phyloP scores from a whole-genome alignment of 2,329 filamentous ascomycete species.

The Dryadomyces quercus-mongolicae region DNA sequence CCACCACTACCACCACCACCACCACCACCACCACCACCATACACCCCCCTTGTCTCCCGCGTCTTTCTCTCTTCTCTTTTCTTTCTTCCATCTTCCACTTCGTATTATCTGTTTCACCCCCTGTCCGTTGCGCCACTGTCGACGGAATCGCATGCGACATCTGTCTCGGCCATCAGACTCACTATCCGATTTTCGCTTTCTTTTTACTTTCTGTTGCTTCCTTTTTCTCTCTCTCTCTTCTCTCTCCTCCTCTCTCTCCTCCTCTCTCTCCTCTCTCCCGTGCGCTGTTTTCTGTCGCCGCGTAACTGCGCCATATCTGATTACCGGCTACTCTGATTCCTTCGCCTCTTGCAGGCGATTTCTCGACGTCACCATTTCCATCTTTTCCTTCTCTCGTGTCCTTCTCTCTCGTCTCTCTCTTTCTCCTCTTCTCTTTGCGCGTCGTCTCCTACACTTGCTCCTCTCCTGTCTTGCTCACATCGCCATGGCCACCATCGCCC shows the following conservation, averaged over 20 bases:
- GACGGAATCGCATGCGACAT: too few relatives aligned
- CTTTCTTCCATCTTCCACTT: background rate
- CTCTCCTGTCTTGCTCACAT: background rate
- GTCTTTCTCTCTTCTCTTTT: background rate
- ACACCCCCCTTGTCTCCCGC: background rate
- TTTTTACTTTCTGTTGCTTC: background rate
- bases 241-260: background rate
- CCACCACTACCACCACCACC: too few relatives aligned
- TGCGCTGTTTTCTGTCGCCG: background rate
- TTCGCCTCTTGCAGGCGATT: background rate
- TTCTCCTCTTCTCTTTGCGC: background rate
- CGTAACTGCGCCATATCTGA: too few relatives aligned
- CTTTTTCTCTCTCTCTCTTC: background rate
- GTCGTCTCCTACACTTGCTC: background rate
- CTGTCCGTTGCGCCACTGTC: background rate
- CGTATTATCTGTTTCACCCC: background rate
- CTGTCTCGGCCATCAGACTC: too few relatives aligned
- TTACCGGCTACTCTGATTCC: background rate
- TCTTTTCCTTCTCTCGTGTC: background rate
- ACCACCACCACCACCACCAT: too few relatives aligned
- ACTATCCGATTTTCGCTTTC: background rate
- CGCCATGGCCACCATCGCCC: conserved; percentile 42
- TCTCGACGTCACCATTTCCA: background rate
- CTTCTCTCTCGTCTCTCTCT: background rate
- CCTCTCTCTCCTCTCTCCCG: background rate